Evolutionary conservation across 2,329 filamentous ascomycete genomes (phyloP).

Genomic region (Aspergillus sp.): DNA sequence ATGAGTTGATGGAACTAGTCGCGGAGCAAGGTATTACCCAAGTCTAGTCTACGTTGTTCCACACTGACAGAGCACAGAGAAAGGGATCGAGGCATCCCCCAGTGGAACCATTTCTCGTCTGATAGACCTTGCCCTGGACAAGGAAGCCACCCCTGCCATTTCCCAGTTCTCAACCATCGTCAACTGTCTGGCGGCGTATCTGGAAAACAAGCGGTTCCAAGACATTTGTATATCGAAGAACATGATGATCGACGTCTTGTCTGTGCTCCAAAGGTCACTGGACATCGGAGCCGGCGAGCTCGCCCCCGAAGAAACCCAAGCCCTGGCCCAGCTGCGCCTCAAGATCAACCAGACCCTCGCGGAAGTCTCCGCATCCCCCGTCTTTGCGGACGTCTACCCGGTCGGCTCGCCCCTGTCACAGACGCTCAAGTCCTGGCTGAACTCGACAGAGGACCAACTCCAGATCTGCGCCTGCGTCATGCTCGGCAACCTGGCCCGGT

Average conservation of each 20-base stretch:
- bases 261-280: constrained; percentile 32
- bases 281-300: constrained; percentile 23
- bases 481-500: constrained; percentile 48
- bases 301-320: constrained; percentile 34
- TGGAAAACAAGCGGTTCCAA: constrained; percentile 41
- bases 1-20: constrained; percentile 40
- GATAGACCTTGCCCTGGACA: constrained; percentile 30
- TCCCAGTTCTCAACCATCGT: constrained; percentile 32
- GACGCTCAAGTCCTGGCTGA: constrained; percentile 41
- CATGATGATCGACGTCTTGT: constrained; percentile 33
- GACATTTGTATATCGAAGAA: constrained; percentile 31
- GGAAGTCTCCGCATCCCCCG: constrained; percentile 38
- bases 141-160: constrained; percentile 24
- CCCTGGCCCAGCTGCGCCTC: constrained; percentile 33
- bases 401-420: constrained; percentile 36
- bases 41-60: background rate
- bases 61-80: constrained; percentile 22
- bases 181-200: constrained; percentile 32
- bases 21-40: constrained; percentile 37
- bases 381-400: constrained; percentile 40
- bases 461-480: constrained; percentile 48
- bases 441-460: constrained; percentile 40
- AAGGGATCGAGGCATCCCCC: constrained; percentile 34
- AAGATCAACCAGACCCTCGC: constrained; percentile 42
- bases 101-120: constrained; percentile 36